Evolutionary conservation across 2,329 filamentous ascomycete species (phyloP), one percentile per base, ranked within the genome.

Genomic region (Plenodomus biglobosus): DNA sequence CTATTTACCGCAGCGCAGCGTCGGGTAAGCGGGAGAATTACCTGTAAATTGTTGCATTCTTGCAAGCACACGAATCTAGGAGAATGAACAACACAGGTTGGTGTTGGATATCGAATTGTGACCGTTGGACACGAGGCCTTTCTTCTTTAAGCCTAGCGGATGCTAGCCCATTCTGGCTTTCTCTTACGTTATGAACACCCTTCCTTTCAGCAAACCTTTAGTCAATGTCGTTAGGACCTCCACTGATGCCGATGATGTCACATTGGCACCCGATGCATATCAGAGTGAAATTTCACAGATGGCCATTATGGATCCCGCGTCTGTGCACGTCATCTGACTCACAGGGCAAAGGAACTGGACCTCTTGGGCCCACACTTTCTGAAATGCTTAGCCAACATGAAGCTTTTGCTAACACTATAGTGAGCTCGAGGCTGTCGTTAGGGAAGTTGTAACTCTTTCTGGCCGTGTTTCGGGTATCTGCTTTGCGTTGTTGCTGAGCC

Each of bases 1-100:
- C 68, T 0, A 66, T 72, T 3, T 68, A 68, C 44, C 46, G 60
- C 32, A 72, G 69, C 42, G 64, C 64, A 8, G 56, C 66, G 38
- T 58, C 60, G 8, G 66, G 67, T 0, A 66, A 56, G 2, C 59
- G 48, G 46, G 63, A 65, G 40, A 62, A 54, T 13, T 71, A 72
- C 50, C 21, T 64, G n/a, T 64, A 49, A 18, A 37, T 3, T n/a
- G n/a, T n/a, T n/a, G n/a, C n/a, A n/a, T n/a, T n/a, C n/a, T n/a
- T n/a, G n/a, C n/a, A n/a, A n/a, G n/a, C n/a, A n/a, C n/a, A n/a
- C n/a, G n/a, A n/a, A 36, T 24, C 22, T 24, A 5, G 11, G 22
- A 24, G n/a, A n/a, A n/a, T n/a, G n/a, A 24, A 11, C 22, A 24
- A 24, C 11, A 11, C 22, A 24, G 5, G 22, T 11, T 24, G 22